Conservation (phyloP, 23 red algal genomes). For the Chondrus crispus region DNA sequence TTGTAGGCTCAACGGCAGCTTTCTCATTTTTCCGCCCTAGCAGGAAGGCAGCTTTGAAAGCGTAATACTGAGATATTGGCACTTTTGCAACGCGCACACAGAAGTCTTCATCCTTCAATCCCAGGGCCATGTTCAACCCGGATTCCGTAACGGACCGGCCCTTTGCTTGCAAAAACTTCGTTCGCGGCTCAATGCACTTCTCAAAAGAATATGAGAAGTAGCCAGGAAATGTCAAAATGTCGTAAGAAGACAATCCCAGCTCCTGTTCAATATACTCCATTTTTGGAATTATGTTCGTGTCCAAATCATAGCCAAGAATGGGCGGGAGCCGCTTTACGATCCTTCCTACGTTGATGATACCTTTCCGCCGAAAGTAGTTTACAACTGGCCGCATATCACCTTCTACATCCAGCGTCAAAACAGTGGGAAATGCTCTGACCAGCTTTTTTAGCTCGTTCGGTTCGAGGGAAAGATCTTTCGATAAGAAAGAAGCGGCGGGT, state of each 20-base stretch:
- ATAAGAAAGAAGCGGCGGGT: slow-evolving; percentile 16
- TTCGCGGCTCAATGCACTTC: slow-evolving; percentile 58
- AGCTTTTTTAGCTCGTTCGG: background rate
- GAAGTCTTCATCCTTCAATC: slow-evolving; percentile 39
- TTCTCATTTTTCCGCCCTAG: background rate
- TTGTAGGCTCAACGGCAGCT: no score
- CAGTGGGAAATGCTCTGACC: slow-evolving; percentile 61
- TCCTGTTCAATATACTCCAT: slow-evolving; percentile 41
- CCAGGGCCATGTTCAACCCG: slow-evolving; percentile 16
- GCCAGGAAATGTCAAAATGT: slow-evolving; percentile 67
- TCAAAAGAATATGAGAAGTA: slow-evolving; percentile 70
- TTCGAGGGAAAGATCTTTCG: slow-evolving; percentile 6
- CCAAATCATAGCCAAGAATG: slow-evolving; percentile 59
- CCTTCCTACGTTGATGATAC: slow-evolving; percentile 43
- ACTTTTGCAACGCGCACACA: background rate
- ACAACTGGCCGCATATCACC: slow-evolving; percentile 52
- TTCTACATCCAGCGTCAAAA: slow-evolving; percentile 65
- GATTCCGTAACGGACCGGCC: slow-evolving; percentile 19
- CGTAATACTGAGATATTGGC: background rate
- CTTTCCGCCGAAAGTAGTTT: slow-evolving; percentile 21
- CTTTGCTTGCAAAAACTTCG: slow-evolving; percentile 34
- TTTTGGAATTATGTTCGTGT: slow-evolving; percentile 58
- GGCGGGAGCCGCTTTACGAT: slow-evolving; percentile 59
- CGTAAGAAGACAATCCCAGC: slow-evolving; percentile 56
- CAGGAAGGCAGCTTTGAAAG: background rate